Conservation (phyloP, 164 flowering plant genomes). For the Protea cynaroides region DNA sequence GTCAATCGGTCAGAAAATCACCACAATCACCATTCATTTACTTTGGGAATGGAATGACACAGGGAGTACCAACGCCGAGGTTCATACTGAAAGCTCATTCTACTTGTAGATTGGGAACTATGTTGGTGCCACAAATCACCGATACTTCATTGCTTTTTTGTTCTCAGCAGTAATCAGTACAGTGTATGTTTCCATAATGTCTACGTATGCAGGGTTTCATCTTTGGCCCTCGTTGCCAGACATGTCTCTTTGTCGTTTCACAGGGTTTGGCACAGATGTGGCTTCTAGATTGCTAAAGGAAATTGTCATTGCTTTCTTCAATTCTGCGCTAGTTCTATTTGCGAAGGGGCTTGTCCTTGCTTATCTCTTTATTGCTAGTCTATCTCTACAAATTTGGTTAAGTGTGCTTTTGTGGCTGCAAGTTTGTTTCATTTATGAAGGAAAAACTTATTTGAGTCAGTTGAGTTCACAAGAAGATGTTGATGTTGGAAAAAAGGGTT, state of each 20-base stretch:
- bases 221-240: constrained; percentile 53
- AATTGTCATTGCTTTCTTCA: constrained; percentile 35
- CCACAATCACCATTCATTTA: no score
- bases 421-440: constrained; percentile 66
- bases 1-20: no score
- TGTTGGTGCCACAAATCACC: constrained; percentile 90
- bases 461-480: constrained; percentile 35
- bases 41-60: no score
- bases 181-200: constrained; percentile 51
- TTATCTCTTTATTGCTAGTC: constrained; percentile 66
- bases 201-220: constrained; percentile 36
- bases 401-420: constrained; percentile 85
- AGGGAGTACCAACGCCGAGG: no score
- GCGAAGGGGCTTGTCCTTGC: constrained; percentile 61
- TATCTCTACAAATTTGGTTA: constrained; percentile 63
- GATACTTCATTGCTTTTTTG: constrained; percentile 62
- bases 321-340: constrained; percentile 43
- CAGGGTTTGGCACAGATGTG: constrained; percentile 10
- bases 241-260: constrained; percentile 12
- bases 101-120: constrained; percentile 90
- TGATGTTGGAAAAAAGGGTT: constrained; percentile 44
- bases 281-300: constrained; percentile 29
- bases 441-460: constrained; percentile 68
- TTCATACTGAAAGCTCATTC: no score
- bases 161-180: constrained; percentile 59